These are phyloP conservation scores for Oryza australiensis DNA, from an alignment of 176 grass and related monocot species.

Conservation along the genomic window DNA sequence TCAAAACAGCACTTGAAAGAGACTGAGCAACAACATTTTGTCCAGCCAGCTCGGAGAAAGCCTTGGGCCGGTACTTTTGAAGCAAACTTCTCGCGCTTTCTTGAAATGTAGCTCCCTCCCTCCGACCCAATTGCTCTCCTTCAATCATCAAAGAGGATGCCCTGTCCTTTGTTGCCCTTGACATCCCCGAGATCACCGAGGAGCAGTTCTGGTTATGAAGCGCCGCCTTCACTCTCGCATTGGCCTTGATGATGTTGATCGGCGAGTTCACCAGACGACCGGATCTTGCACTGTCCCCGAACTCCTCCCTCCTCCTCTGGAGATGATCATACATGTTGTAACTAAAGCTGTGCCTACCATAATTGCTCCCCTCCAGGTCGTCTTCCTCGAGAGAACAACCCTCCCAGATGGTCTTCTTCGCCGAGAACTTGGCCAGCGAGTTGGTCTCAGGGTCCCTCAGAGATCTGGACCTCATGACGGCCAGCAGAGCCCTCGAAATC, in stretches of 20 bases:
- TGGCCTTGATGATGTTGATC: slow-evolving; percentile 49
- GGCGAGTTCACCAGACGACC: slow-evolving; percentile 25
- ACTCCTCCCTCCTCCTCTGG: slow-evolving; percentile 59
- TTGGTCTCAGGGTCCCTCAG: slow-evolving; percentile 95
- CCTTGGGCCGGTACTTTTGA: slow-evolving; percentile 73
- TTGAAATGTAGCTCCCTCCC: slow-evolving; percentile 38
- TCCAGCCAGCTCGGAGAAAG: slow-evolving; percentile 67
- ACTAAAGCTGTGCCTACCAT: slow-evolving; percentile 67
- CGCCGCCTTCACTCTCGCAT: slow-evolving; percentile 44
- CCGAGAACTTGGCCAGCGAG: slow-evolving; percentile 80
- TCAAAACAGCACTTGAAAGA: slow-evolving; percentile 54
- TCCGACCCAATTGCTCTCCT: slow-evolving; percentile 38
- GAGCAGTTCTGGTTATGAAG: slow-evolving; percentile 44
- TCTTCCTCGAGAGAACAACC: slow-evolving; percentile 51
- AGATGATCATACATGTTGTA: slow-evolving; percentile 51
- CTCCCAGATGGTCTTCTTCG: slow-evolving; percentile 70
- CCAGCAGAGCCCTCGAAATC: slow-evolving; percentile 73
- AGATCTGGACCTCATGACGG: slow-evolving; percentile 86
- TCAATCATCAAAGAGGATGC: slow-evolving; percentile 16
- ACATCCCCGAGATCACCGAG: slow-evolving; percentile 40
- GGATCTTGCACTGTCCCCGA: slow-evolving; percentile 29
- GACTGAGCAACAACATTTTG: slow-evolving; percentile 66
- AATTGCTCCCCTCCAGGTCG: slow-evolving; percentile 37
- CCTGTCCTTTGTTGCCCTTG: slow-evolving; percentile 40
- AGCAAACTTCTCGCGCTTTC: slow-evolving; percentile 58